Evolutionary conservation across 768 basidiomycete species (phyloP), one percentile per base, ranked within the genome.

Genomic region (Sistotremastrum niveocremeum): DNA sequence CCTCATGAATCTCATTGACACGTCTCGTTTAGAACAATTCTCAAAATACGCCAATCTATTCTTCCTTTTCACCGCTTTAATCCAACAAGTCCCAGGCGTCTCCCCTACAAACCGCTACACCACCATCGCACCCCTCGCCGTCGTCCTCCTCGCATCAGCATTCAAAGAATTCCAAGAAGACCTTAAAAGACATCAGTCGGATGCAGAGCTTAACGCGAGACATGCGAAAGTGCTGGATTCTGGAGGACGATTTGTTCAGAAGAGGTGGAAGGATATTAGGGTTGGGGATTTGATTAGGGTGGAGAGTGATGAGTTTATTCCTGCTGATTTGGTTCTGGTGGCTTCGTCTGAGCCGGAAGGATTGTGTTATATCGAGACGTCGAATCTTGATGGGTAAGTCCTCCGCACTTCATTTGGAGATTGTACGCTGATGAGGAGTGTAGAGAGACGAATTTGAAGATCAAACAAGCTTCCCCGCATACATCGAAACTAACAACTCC

Each of bases 11-110:
- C 12, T 31, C 1, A 41, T 34, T 7, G 5, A n/a, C 29, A 9
- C 30, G 34, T 40, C 42, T 38, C 34, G 7, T 42, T 5, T 64
- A 94, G 93, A 94, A 61, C 91, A 97, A 77, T 95, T 97, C 70
- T 91, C 88, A 39, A 89, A 95, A 76, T 97, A 97, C 60, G 94
- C 95, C 54, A 98, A 99, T 60, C 44, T 98, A 50, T 99, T 99
- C 72, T 99, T 99, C 73, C 71, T 99, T 48, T 98, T 99, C 69
- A 97, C 94, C 32, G 89, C 89, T 12, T 81, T 74, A 64, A 98
- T 98, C 42, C 94, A 98, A 58, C 95, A 99, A 67, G 91, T 99
- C 53, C 95, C 95, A 10, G 87, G 80, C 54, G 93, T 99, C 5
- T 99, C 95, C 1, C 95, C 95, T 10, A 98, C 94, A 3, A 91